Percentiles rank a stretch among this genome's conserved stretches.
Evolutionary conservation across 495 filamentous ascomycete genomes (phyloP).

Genomic region (Xylaria venustula): DNA sequence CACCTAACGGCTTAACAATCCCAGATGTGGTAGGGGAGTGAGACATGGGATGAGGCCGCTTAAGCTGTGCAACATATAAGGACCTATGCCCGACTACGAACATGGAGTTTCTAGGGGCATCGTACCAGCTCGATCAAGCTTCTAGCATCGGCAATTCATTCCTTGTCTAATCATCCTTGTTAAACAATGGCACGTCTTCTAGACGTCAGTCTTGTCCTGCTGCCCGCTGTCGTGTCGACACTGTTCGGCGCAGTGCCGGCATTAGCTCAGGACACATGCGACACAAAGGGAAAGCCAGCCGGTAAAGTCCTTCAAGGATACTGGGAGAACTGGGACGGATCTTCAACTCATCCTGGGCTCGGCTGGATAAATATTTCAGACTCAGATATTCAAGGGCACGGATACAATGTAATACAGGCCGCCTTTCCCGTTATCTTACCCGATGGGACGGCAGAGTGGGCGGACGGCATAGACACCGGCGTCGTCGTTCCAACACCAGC

Average conservation of each 20-base stretch:
- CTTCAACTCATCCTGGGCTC: constrained; percentile 17
- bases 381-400: constrained; percentile 9
- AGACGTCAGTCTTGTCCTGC: constrained; percentile 6
- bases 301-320: constrained; percentile 25
- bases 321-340: constrained; percentile 28
- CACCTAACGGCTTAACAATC: neutral
- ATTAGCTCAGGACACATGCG: constrained; percentile 17
- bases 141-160: neutral
- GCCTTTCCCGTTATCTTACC: constrained; percentile 24
- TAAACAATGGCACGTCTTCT: constrained; percentile 16
- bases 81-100: neutral
- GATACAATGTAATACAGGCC: constrained; percentile 23
- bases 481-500: constrained; percentile 14
- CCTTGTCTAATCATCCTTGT: neutral
- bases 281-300: constrained; percentile 19
- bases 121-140: neutral
- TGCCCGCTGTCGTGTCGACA: constrained; percentile 13
- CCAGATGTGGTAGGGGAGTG: neutral
- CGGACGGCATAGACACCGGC: constrained; percentile 18
- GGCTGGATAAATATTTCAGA: constrained; percentile 20
- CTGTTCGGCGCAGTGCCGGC: constrained; percentile 11
- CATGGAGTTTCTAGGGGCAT: neutral
- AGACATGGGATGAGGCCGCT: no score
- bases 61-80: neutral
- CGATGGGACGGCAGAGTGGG: constrained; percentile 21